A percentile compares a stretch with the other conserved stretches of the same genome.
Evolutionary conservation across 805 yeast genomes (phyloP).

Genomic region (Ogataea polymorpha): DNA sequence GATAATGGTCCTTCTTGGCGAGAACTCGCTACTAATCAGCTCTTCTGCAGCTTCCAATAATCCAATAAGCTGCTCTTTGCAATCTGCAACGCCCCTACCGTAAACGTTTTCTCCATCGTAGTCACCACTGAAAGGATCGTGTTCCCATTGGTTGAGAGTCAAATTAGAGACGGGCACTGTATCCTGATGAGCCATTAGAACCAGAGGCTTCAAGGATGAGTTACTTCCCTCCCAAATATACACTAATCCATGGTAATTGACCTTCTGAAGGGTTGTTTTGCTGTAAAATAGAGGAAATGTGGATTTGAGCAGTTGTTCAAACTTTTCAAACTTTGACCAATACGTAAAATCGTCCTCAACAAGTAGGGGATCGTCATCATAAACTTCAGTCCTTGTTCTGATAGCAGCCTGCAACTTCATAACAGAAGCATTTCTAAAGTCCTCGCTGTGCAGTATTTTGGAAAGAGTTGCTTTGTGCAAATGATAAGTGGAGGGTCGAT

Average conservation of each 20-base stretch:
- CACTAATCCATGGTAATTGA: constrained; percentile 44
- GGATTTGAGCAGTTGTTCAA: constrained; percentile 38
- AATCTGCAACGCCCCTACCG: constrained; percentile 42
- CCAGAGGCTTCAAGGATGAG: constrained; percentile 38
- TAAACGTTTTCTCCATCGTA: constrained; percentile 37
- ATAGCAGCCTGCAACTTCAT: constrained; percentile 55
- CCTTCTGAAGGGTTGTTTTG: constrained; percentile 34
- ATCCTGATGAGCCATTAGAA: constrained; percentile 51
- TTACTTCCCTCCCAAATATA: constrained; percentile 43
- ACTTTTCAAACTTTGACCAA: constrained; percentile 32
- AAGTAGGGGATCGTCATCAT: constrained; percentile 46
- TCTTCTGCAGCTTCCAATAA: constrained; percentile 34
- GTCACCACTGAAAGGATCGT: constrained; percentile 37
- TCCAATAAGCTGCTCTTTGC: constrained; percentile 44
- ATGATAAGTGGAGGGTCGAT: constrained; percentile 33
- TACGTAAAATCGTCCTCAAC: constrained; percentile 52
- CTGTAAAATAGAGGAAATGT: constrained; percentile 41
- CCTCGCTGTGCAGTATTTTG: constrained; percentile 35
- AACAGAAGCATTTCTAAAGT: constrained; percentile 40
- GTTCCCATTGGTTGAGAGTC: constrained; percentile 38
- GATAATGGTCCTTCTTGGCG: constrained; percentile 42
- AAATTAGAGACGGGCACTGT: constrained; percentile 46
- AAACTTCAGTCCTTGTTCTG: constrained; percentile 60
- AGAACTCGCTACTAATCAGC: constrained; percentile 32
- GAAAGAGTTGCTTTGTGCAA: constrained; percentile 32